A percentile compares a stretch with the other conserved stretches of the same genome.
Conservation (phyloP, 2,329 filamentous ascomycete genomes). For the Ilyonectria sp. region DNA sequence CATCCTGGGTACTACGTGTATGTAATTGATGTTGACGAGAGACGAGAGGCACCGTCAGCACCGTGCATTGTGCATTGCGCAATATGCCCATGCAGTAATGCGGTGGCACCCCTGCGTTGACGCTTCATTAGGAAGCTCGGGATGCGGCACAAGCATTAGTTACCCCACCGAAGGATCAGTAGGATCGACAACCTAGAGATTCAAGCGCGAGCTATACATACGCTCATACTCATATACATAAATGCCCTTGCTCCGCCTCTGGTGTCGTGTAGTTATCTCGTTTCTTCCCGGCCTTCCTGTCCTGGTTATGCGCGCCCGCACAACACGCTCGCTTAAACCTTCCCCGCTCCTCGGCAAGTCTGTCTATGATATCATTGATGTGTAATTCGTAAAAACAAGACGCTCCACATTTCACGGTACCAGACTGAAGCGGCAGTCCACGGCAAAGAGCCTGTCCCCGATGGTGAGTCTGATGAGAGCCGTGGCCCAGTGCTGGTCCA, state of each 20-base stretch:
- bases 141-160: not conserved
- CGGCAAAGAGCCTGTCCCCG: not conserved
- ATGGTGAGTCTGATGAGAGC: not conserved
- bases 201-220: not conserved
- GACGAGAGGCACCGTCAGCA: constrained; percentile 2
- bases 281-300: not conserved
- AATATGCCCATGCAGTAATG: not conserved
- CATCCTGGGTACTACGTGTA: not conserved
- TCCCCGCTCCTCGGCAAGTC: constrained; percentile 14
- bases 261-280: not conserved
- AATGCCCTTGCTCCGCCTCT: not conserved
- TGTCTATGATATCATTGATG: not conserved
- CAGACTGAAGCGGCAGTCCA: not conserved
- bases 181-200: constrained; percentile 5
- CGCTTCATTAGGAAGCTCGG: constrained; percentile 21
- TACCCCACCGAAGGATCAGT: not conserved
- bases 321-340: constrained; percentile 2
- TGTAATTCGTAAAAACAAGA: not conserved
- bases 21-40: not conserved
- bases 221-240: not conserved
- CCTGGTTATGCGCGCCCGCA: constrained; percentile 14
- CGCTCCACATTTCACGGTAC: not conserved
- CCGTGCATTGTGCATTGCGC: not conserved
- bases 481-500: not conserved
- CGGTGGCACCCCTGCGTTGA: constrained; percentile 4